These are phyloP conservation scores for Rubroboletus pulcherrimus DNA, from an alignment of 768 basidiomycete genomes.

Conservation along the genomic window DNA sequence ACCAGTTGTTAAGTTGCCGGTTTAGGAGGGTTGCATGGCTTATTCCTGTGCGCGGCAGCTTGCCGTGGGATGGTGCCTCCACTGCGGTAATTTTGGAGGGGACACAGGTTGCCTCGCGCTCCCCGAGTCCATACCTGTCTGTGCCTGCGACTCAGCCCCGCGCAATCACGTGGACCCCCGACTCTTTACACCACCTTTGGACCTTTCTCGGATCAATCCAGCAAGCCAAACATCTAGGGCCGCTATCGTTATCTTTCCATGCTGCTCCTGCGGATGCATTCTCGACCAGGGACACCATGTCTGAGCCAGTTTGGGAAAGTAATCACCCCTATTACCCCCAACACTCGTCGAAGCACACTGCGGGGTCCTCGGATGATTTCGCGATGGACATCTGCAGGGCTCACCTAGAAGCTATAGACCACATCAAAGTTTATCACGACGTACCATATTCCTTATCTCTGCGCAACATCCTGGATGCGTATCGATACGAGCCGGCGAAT, in stretches of 20 bases:
- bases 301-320: conserved; percentile 23
- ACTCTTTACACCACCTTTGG: conserved; percentile 47
- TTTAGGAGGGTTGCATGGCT: conserved; percentile 52
- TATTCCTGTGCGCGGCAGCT: conserved; percentile 50
- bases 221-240: conserved; percentile 36
- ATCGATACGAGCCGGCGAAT: conserved; percentile 34
- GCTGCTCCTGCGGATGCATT: conserved; percentile 21
- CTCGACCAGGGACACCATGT: conserved; percentile 8
- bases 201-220: conserved; percentile 42
- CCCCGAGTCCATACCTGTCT: conserved; percentile 19
- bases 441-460: conserved; percentile 44
- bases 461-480: conserved; percentile 49
- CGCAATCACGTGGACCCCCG: conserved; percentile 45
- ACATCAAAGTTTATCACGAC: conserved; percentile 62
- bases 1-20: conserved; percentile 23
- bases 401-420: conserved; percentile 37
- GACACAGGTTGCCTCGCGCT: conserved; percentile 13
- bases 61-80: conserved; percentile 48
- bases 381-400: conserved; percentile 15
- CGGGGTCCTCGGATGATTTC: conserved; percentile 6
- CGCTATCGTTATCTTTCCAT: conserved; percentile 50
- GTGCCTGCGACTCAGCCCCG: conserved; percentile 13
- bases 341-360: conserved; percentile 10
- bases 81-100: conserved; percentile 39
- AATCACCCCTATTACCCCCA: conserved; percentile 23